A percentile compares a stretch with the other conserved stretches of the same genome.
Conservation (phyloP, 345 rosid genomes). For the Mallotus nudiflorus region DNA sequence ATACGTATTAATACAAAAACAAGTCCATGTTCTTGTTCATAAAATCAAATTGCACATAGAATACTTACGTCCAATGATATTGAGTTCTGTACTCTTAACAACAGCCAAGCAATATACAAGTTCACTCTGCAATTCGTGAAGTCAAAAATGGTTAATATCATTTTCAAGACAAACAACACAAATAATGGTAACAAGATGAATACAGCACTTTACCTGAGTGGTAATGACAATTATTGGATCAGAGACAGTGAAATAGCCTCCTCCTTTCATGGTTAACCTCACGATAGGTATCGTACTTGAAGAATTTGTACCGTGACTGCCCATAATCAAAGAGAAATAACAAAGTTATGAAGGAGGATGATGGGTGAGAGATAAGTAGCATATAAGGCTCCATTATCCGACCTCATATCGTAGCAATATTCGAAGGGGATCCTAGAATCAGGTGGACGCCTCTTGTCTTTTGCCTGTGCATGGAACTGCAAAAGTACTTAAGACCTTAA, state of each 20-base stretch:
- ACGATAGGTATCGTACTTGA: constrained; percentile 63
- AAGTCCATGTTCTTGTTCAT: background rate
- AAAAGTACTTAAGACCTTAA: constrained; percentile 18
- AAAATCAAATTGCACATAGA: background rate
- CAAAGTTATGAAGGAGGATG: constrained; percentile 10
- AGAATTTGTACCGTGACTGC: constrained; percentile 59
- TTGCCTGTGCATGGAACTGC: constrained; percentile 77
- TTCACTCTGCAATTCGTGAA: constrained; percentile 43
- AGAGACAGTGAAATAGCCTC: constrained; percentile 53
- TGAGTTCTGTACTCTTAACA: constrained; percentile 65
- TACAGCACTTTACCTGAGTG: constrained; percentile 42
- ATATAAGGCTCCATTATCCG: constrained; percentile 7
- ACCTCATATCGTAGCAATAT: constrained; percentile 86
- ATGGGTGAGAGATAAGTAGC: background rate
- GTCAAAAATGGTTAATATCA: background rate
- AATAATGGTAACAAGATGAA: background rate
- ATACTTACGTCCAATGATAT: constrained; percentile 77
- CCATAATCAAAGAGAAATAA: constrained; percentile 17
- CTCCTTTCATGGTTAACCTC: constrained; percentile 74
- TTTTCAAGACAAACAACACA: constrained; percentile 6
- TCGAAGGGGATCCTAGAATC: constrained; percentile 79
- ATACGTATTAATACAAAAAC: too few relatives aligned
- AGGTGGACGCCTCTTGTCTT: constrained; percentile 53
- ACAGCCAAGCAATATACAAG: constrained; percentile 71
- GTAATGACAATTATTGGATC: constrained; percentile 78